phyloP scores from a whole-genome alignment of 1,284 basidiomycete species.

The Heterobasidion parviporum region DNA sequence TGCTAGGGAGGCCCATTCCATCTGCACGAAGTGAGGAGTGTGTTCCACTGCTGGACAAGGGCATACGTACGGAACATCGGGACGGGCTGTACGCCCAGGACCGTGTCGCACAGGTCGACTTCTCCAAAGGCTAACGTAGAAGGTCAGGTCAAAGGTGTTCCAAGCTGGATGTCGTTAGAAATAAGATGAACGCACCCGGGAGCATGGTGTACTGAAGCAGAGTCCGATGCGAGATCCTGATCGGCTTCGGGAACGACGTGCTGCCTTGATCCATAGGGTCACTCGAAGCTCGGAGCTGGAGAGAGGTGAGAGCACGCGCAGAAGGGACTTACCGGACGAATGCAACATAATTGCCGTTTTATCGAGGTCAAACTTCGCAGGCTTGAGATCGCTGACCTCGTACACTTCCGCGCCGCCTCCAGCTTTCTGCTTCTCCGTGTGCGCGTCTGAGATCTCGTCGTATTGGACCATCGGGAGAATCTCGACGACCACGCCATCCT shows the following conservation, averaged over 20 bases:
- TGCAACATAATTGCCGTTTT: background rate
- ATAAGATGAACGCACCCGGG: background rate
- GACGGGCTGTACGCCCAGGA: background rate
- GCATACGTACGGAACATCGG: background rate
- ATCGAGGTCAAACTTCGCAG: background rate
- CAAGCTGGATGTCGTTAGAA: background rate
- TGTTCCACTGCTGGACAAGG: background rate
- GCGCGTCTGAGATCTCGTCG: background rate
- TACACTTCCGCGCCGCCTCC: background rate
- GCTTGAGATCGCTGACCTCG: background rate
- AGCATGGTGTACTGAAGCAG: background rate
- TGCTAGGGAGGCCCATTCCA: background rate
- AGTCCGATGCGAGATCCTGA: background rate
- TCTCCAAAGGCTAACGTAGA: background rate
- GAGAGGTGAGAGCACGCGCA: background rate
- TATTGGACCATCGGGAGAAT: constrained; percentile 2
- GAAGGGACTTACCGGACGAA: background rate
- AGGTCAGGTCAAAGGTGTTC: background rate
- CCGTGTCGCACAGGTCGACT: background rate
- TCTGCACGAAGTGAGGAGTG: background rate
- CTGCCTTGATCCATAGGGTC: background rate
- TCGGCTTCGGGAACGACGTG: constrained; percentile 1
- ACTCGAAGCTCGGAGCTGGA: background rate
- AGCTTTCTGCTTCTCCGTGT: background rate
- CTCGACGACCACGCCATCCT: background rate